These are phyloP conservation scores for Penicillium taxi DNA, from an alignment of 495 filamentous ascomycete species.

Conservation along the genomic window DNA sequence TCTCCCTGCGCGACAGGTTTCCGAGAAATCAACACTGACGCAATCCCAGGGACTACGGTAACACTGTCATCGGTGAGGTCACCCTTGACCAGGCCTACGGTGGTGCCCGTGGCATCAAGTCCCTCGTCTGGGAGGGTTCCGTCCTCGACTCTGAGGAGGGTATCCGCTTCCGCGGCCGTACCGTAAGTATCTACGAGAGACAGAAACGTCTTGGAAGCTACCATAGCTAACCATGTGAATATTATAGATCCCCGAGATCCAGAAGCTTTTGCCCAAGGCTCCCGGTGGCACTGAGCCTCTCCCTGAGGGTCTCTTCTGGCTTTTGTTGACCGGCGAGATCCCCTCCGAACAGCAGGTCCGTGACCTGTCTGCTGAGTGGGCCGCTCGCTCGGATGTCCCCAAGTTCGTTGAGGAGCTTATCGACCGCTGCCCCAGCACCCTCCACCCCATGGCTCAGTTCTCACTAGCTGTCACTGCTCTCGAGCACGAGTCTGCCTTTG, in stretches of 20 bases:
- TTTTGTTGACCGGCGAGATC: slow-evolving; percentile 93
- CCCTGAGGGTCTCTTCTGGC: slow-evolving; percentile 99
- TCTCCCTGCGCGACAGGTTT: neutral
- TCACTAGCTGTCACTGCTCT: slow-evolving; percentile 94
- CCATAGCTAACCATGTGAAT: slow-evolving; percentile 11
- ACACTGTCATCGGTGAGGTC: slow-evolving; percentile 92
- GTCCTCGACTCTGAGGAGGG: slow-evolving; percentile 97
- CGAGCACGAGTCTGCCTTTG: slow-evolving; percentile 94
- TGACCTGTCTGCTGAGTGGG: slow-evolving; percentile 96
- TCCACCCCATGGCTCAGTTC: slow-evolving; percentile 99
- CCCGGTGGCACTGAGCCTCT: slow-evolving; percentile 92
- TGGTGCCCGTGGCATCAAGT: slow-evolving; percentile 98
- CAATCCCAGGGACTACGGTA: slow-evolving; percentile 71
- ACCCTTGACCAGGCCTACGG: slow-evolving; percentile 99
- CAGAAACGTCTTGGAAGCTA: neutral
- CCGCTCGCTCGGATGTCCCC: slow-evolving; percentile 89
- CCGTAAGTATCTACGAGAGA: slow-evolving; percentile 53
- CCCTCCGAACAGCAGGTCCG: slow-evolving; percentile 96
- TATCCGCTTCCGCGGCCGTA: slow-evolving; percentile 97
- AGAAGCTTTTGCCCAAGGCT: slow-evolving; percentile 91
- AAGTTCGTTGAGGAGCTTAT: slow-evolving; percentile 98
- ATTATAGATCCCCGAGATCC: slow-evolving; percentile 88
- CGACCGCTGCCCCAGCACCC: slow-evolving; percentile 95
- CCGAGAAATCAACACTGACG: slow-evolving; percentile 14
- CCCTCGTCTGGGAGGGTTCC: slow-evolving; percentile 97